Base-by-base conservation (phyloP, 1,139 yeast genomes). In the Geotrichum citri-aurantii region DNA sequence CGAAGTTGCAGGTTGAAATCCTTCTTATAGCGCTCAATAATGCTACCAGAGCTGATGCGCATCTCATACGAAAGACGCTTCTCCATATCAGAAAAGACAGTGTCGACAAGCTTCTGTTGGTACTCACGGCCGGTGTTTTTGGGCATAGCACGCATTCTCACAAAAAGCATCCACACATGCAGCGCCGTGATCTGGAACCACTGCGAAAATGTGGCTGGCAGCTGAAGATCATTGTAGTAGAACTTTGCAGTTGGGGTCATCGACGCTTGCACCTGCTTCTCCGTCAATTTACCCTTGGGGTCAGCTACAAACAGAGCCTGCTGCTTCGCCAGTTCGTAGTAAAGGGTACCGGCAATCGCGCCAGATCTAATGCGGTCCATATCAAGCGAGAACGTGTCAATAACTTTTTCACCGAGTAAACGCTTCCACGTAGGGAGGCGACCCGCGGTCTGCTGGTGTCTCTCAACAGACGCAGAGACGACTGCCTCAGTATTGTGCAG, bases 111-210 rank as follows among this genome's bases (percentile, higher is more conserved):
- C 71, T 91, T 91, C 72, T 92, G 97, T 73, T 93, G 97, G 74
- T 92, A 93, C 70, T 87, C 87, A 65, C 83, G 83, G 48, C 97
- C 95, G 70, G 89, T 85, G 69, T 88, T 86, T 71, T 86, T 86
- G 0, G 98, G 98, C 86, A 95, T 80, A 21, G 95, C 95, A 71
- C 99, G 83, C 97, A 93, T 91, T 69, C 99, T 83, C 17, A 89
- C 96, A 66, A 87, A 86, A 57, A 93, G 78, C 69, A 93, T 85
- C 99, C 99, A 93, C 63, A 89, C 85, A 72, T 93, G 99, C 65
- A 93, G 79, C 2, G 87, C 80, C 5, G 96, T 88, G 65, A 93
- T 87, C 74, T 92, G 98, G 70, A 86, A 92, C 96, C 97, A 93
- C 73, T 91, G 96, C 27, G 93, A 84, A 70, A 92, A 93, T 0